Percentiles rank a stretch among this genome's conserved stretches.
Evolutionary conservation across 2,329 filamentous ascomycete genomes (phyloP).

Genomic region (Sporothrix curviconia): DNA sequence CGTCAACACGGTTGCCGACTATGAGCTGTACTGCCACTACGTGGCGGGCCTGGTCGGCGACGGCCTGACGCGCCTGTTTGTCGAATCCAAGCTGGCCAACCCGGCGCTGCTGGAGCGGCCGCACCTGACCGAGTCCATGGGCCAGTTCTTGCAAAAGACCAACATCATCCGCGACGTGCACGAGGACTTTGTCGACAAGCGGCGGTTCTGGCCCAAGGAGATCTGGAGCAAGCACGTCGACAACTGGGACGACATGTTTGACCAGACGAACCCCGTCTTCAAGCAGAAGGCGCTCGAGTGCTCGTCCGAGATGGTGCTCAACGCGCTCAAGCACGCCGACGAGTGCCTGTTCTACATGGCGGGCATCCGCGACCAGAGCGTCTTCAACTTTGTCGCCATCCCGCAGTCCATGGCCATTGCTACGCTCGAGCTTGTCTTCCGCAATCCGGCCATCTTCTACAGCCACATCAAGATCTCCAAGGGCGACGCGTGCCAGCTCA

Average conservation of each 20-base stretch:
- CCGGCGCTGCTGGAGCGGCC: slow-evolving; percentile 72
- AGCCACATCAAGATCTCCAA: slow-evolving; percentile 95
- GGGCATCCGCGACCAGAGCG: slow-evolving; percentile 87
- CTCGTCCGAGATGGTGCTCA: slow-evolving; percentile 89
- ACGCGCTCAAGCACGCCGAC: slow-evolving; percentile 77
- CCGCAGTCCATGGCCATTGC: slow-evolving; percentile 97
- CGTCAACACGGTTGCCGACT: slow-evolving; percentile 77
- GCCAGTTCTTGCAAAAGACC: slow-evolving; percentile 93
- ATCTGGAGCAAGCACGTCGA: slow-evolving; percentile 96
- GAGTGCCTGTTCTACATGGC: slow-evolving; percentile 98
- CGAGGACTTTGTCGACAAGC: slow-evolving; percentile 81
- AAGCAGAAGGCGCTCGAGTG: slow-evolving; percentile 72
- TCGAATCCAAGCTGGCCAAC: slow-evolving; percentile 80
- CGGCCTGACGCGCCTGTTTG: slow-evolving; percentile 83
- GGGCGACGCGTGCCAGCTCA: slow-evolving; percentile 83
- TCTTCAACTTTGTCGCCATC: slow-evolving; percentile 98
- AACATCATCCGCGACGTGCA: slow-evolving; percentile 96
- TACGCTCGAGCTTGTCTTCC: slow-evolving; percentile 85
- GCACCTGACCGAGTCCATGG: slow-evolving; percentile 89
- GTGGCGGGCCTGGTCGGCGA: slow-evolving; percentile 98
- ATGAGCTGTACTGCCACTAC: slow-evolving; percentile 96
- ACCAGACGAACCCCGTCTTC: slow-evolving; percentile 38
- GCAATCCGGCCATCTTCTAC: slow-evolving; percentile 79
- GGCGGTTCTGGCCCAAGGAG: slow-evolving; percentile 91
- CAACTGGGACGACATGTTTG: slow-evolving; percentile 83